A percentile compares a stretch with the other conserved stretches of the same genome.
Conservation (phyloP, 768 basidiomycete genomes). For the Gloeophyllum trabeum region DNA sequence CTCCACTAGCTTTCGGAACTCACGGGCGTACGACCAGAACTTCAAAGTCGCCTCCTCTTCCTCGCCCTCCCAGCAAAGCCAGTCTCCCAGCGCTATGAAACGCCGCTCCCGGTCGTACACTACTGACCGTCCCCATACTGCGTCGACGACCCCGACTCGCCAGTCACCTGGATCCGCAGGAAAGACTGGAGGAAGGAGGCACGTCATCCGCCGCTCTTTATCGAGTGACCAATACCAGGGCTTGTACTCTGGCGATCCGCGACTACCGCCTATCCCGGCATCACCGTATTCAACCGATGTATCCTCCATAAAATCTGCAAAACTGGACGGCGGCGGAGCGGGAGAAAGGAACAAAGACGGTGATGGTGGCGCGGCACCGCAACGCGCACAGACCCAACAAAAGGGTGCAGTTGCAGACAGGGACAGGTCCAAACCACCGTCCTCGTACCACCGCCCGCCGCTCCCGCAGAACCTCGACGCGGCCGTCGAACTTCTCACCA, state of each 20-base stretch:
- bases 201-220: slow-evolving; percentile 20
- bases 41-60: not conserved
- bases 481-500: slow-evolving; percentile 52
- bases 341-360: too few relatives aligned
- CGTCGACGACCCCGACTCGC: too few relatives aligned
- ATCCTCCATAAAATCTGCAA: too few relatives aligned
- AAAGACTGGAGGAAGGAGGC: too few relatives aligned
- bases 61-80: not conserved
- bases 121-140: too few relatives aligned
- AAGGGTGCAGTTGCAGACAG: too few relatives aligned
- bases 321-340: too few relatives aligned
- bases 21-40: not conserved
- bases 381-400: too few relatives aligned
- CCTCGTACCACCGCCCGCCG: slow-evolving; percentile 41
- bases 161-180: too few relatives aligned
- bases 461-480: slow-evolving; percentile 64
- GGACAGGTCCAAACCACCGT: slow-evolving; percentile 13
- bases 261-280: slow-evolving; percentile 24
- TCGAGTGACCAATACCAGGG: slow-evolving; percentile 15
- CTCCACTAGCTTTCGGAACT: slow-evolving; percentile 20
- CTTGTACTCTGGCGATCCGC: not conserved
- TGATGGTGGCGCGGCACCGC: too few relatives aligned
- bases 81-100: slow-evolving; percentile 14
- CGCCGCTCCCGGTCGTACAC: slow-evolving; percentile 27
- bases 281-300: slow-evolving; percentile 59